Base-by-base conservation (phyloP, 2,329 filamentous ascomycete species). In the Neopestalotiopsis sp. region DNA sequence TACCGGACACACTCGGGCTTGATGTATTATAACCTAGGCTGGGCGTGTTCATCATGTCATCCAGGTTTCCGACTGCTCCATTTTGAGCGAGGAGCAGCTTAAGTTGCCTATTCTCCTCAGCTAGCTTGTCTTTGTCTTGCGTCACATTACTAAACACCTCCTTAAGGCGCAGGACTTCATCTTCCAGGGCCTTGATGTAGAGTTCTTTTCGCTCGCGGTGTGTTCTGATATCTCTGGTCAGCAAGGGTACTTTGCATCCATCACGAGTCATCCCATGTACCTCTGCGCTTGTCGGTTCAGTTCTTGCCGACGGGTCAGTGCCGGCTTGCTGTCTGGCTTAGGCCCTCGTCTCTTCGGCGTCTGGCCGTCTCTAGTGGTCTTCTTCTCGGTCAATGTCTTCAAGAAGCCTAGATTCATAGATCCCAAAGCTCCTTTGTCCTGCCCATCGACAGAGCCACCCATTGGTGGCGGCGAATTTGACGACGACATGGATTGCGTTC, bases 191-290 rank as follows among this genome's bases (percentile, higher is more conserved):
- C 80, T 97, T 97, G 84, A 98, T 97, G 80, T 98, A 98, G 75
- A 94, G 88, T 81, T 98, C 96, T 80, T 98, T 98, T 73, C 96
- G 90, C 82, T 98, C 96, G 68, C 96, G 94, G 81, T 99, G 96
- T 20, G 96, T 98, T 78, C 96, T 97, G 30, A 24, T 52, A n/a
- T 13, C 20, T 62, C 59, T 42, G 24, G 59, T 62, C 63, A 72
- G 38, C 59, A 66, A 32, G n/a, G 45, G 40, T 4, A 61, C 49
- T 24, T 38, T 60, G 60, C 13, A 59, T 17, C 34, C 30, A 32
- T 65, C 3, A 38, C 24, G n/a, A 24, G 45, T 52, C 45, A 32
- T 52, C 38, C 20, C 17, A 30, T 45, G 13, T 38, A 97, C 95
- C 95, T 92, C 81, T 98, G 96, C 38, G 96, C 96, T 83, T 98